Evolutionary conservation across 1,284 basidiomycete species (phyloP).

Genomic region (Pascua guehoae): DNA sequence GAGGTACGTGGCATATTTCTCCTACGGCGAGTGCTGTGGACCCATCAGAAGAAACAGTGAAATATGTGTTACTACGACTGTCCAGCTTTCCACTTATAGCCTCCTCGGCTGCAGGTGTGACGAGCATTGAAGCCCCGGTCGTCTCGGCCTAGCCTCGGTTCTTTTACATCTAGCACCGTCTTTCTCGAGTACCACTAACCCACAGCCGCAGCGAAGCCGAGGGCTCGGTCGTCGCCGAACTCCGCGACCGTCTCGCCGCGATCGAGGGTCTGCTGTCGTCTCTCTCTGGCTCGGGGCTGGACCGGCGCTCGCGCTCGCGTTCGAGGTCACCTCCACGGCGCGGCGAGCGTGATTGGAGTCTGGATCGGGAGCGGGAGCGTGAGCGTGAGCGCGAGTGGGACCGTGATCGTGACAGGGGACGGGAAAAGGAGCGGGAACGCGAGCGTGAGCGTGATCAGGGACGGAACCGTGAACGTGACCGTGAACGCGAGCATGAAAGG

Average conservation of each 20-base stretch:
- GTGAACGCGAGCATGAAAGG: background rate
- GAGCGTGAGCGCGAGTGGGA: background rate
- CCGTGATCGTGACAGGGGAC: conserved; percentile 1
- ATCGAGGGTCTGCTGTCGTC: conserved; percentile 8
- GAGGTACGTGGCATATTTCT: no score
- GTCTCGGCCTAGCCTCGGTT: no score
- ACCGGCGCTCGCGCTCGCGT: conserved; percentile 1
- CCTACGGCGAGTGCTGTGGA: no score
- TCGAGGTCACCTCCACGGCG: background rate
- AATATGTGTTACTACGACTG: background rate
- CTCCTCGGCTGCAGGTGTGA: background rate
- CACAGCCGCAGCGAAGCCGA: conserved; percentile 7
- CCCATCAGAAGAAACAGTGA: conserved; percentile 17
- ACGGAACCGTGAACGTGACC: background rate
- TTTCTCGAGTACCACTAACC: background rate
- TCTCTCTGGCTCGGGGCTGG: background rate
- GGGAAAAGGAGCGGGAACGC: background rate
- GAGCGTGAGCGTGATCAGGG: background rate
- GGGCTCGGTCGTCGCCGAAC: conserved; percentile 16
- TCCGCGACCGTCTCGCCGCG: conserved; percentile 23
- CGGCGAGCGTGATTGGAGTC: no score
- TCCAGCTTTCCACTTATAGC: background rate
- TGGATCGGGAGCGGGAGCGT: background rate
- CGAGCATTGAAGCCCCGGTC: background rate
- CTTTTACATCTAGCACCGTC: no score